Conservation (phyloP, 176 grass and related monocot species). For the Olyra latifolia region DNA sequence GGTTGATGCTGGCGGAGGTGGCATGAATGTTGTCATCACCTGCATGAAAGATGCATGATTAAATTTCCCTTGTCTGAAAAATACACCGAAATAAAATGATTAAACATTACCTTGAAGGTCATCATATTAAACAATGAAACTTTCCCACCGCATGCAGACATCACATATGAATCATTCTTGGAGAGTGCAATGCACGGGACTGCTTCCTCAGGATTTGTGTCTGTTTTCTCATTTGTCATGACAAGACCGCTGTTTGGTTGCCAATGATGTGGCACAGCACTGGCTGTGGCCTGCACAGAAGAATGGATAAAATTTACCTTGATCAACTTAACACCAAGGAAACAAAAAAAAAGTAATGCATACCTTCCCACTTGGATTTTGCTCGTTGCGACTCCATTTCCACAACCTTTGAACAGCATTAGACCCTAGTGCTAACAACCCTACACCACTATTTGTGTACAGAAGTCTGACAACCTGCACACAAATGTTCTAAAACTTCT, state of each 20-base stretch:
- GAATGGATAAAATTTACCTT: slow-evolving; percentile 34
- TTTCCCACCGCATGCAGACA: slow-evolving; percentile 98
- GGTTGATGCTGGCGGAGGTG: slow-evolving; percentile 82
- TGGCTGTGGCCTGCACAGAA: slow-evolving; percentile 73
- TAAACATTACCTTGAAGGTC: slow-evolving; percentile 83
- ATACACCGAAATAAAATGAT: slow-evolving; percentile 22
- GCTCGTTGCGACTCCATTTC: slow-evolving; percentile 83
- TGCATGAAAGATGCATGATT: slow-evolving; percentile 39
- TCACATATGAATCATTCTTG: slow-evolving; percentile 98
- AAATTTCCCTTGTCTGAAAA: slow-evolving; percentile 11
- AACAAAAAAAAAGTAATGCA: slow-evolving; percentile 26
- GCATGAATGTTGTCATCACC: slow-evolving; percentile 99
- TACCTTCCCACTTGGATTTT: slow-evolving; percentile 91
- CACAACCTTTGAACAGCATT: slow-evolving; percentile 91
- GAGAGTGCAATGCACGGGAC: slow-evolving; percentile 95
- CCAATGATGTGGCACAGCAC: slow-evolving; percentile 88
- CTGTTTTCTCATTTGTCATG: slow-evolving; percentile 85
- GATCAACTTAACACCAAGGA: slow-evolving; percentile 35
- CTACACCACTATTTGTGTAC: slow-evolving; percentile 88
- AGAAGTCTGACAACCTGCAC: slow-evolving; percentile 84
- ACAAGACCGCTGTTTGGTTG: slow-evolving; percentile 86
- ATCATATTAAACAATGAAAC: slow-evolving; percentile 99
- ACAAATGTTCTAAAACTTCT: slow-evolving; percentile 22
- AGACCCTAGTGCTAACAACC: slow-evolving; percentile 87
- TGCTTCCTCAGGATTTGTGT: slow-evolving; percentile 69